phyloP scores from a whole-genome alignment of 139 green algal genomes.

The Diplosphaera chodatii region DNA sequence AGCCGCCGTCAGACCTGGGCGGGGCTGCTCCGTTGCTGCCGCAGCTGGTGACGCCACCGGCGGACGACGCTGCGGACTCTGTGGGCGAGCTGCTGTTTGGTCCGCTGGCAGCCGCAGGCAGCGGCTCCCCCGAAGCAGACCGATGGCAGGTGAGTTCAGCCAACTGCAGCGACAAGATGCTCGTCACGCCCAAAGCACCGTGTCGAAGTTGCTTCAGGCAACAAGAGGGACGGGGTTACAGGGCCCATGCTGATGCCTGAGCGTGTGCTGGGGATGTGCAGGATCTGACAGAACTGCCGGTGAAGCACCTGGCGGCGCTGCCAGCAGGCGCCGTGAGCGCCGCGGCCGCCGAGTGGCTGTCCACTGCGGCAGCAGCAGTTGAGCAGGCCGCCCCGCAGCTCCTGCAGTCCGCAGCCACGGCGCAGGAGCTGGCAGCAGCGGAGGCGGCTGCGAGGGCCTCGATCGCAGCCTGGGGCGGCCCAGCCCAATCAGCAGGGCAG shows the following conservation, averaged over 20 bases:
- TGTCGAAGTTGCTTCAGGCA: too few relatives aligned
- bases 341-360: constrained; percentile 59
- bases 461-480: constrained; percentile 29
- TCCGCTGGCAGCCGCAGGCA: constrained; percentile 5
- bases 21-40: constrained; percentile 30
- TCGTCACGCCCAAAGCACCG: too few relatives aligned
- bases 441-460: constrained; percentile 42
- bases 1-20: constrained; percentile 7
- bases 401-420: constrained; percentile 33
- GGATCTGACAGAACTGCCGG: constrained; percentile 4
- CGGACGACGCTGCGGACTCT: constrained; percentile 36
- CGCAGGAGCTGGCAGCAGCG: constrained; percentile 30
- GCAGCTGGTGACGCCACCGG: constrained; percentile 31
- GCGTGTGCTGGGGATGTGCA: too few relatives aligned
- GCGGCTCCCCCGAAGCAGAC: constrained; percentile 21
- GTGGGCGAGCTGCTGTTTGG: constrained; percentile 53
- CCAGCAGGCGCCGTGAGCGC: constrained; percentile 33
- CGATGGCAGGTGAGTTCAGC: too few relatives aligned
- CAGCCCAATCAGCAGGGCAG: too few relatives aligned
- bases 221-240: too few relatives aligned
- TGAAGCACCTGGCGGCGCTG: constrained; percentile 34
- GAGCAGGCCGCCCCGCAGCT: constrained; percentile 26
- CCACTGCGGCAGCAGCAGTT: constrained; percentile 32
- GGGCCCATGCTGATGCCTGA: too few relatives aligned
- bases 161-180: too few relatives aligned